Evolutionary conservation across 129 eudicot genomes (phyloP), one percentile per base, ranked within the genome.

Genomic region (Sambucus nigra): DNA sequence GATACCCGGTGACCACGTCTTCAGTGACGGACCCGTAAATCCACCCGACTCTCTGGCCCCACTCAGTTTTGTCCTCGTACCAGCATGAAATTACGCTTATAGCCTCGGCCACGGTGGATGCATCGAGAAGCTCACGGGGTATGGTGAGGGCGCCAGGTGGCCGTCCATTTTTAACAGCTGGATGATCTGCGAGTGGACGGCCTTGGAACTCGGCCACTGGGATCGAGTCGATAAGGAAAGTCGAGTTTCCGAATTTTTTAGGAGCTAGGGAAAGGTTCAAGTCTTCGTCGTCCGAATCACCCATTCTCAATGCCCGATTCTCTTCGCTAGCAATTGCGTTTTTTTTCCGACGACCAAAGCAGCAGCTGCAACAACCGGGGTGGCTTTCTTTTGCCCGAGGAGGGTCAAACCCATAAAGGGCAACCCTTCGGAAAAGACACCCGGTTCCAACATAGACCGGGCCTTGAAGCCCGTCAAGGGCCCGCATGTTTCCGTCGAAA

Each of bases 371-470:
- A 50, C 67, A 70, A 51, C 80, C 76, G 22, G 88, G 65, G 58
- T 72, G 75, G 57, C 49, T 81, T 28, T 84, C 94, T 70, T 80
- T 84, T 13, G 70, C 23, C 5, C 94, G 68, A 26, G 94, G 94
- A 1, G 94, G 94, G 26, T 80, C 88, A 53, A 84, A 84, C 12
- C 94, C 94, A 44, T 84, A 84, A 12, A 84, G 82, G 3, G 94
- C 94, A 44, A 74, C 66, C 48, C 94, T 59, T 24, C 94, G 55
- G 29, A 84, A 84, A 13, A 84, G 75, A 41, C 94, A 84, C 2
- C 94, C 94, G 1, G 94, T 84, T 24, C 94, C 94, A 3, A 84
- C 89, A 33, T 84, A 84, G n/a, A 84, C 85, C 0, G 94, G 94
- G 15, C 94, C 94, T 57, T 84, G 94, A 25, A 84, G 82, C 39